Evolutionary conservation across 1,284 basidiomycete species (phyloP), one percentile per base, ranked within the genome.

Genomic region (Trametes sp.): DNA sequence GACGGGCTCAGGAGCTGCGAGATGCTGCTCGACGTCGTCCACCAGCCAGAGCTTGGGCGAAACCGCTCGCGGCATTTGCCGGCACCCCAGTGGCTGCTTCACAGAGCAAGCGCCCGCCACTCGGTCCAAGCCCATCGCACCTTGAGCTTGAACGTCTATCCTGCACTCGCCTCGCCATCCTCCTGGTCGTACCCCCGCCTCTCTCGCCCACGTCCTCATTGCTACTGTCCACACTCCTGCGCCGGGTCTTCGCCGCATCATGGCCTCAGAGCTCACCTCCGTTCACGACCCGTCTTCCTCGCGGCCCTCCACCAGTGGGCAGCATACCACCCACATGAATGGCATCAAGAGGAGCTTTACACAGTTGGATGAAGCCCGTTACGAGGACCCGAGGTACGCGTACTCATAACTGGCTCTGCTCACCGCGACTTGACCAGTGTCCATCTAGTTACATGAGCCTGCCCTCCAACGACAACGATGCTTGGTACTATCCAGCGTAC

Each of bases 401-500:
- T 19, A 8, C 26, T 3, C 23, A 7, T 21, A 11, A 11, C 29
- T 14, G 1, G 19, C 13, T 4, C 19, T 7, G 23, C 19, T 1
- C 24, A 5, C 16, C 23, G 19, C 41, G 29, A 24, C 36, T 11
- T 26, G 19, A 11, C 11, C 24, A 4, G 14, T n/a, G 45, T 13
- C 3, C 16, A 11, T 9, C n/a, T 49, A 75, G 74, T 56, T 70
- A 71, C 33, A 69, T 74, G 45, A 70, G 71, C 56, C 62, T 75
- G 31, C 86, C 90, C 46, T 79, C 89, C 62, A 86, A 85, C 67
- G 91, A 93, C 75, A 84, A 83, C 60, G 90, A 91, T 70, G 80
- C 84, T 28, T 93, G 89, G 88, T 92, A 90, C 72, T 92, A 92
- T 68, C 92, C 90, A 2, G 85, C 87, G 13, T 84, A 86, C 72